Conservation (phyloP, 352 stramenopile genomes). For the Phytophthora pinifolia region DNA sequence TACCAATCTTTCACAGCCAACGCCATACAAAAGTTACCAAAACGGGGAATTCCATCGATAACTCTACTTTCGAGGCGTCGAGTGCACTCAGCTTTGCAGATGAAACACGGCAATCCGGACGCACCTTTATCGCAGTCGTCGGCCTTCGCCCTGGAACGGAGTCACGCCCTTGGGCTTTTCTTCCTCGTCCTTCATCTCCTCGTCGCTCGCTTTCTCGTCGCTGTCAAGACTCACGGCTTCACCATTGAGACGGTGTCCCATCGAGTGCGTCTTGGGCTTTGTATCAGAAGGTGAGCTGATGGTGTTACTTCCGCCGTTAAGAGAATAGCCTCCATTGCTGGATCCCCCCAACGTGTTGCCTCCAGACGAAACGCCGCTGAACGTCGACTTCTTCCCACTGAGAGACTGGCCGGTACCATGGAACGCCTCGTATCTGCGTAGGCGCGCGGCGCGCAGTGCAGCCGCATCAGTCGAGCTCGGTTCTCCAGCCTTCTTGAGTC, state of each 20-base stretch:
- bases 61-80: too few species aligned
- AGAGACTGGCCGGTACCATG: constrained; percentile 79
- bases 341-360: constrained; percentile 30
- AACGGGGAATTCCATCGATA: too few species aligned
- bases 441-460: constrained; percentile 65
- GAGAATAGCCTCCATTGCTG: constrained; percentile 23
- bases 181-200: constrained; percentile 27
- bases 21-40: too few species aligned
- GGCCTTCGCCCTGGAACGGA: constrained; percentile 72
- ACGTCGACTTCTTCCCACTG: constrained; percentile 50
- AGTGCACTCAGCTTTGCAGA: too few species aligned
- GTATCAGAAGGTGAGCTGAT: constrained; percentile 1
- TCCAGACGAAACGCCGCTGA: constrained; percentile 11
- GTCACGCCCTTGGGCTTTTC: constrained; percentile 32
- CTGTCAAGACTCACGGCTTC: constrained; percentile 26
- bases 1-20: too few species aligned
- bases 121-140: constrained; percentile 50
- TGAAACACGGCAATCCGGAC: too few species aligned
- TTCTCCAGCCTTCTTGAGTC: constrained; percentile 71
- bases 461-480: constrained; percentile 57
- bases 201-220: constrained; percentile 47
- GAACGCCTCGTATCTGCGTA: constrained; percentile 85
- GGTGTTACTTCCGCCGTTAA: constrained; percentile 15
- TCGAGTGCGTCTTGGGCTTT: constrained; percentile 15
- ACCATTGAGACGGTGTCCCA: constrained; percentile 34